Evolutionary conservation across 108 stramenopile species (phyloP), one percentile per base, ranked within the genome.

Genomic region (Nitzschia putrida): DNA sequence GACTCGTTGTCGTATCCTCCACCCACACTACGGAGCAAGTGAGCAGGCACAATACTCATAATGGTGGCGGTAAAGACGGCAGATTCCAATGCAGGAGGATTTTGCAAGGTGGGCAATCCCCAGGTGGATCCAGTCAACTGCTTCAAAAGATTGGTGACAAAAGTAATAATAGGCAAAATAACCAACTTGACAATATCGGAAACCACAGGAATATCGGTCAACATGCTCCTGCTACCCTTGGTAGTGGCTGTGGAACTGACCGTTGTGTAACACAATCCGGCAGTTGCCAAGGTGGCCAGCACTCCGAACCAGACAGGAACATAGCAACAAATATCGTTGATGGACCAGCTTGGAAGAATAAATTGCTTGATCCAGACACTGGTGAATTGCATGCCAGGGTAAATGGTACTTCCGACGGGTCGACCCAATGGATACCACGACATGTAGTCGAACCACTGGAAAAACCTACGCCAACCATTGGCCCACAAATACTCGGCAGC

Each of bases 1-100:
- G 90, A 66, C 73, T 99, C 98, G 66, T 99, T 98, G 84, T 99
- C 98, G 70, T 92, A 99, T 22, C 96, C 95, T 25, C 98, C 98
- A 14, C 96, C 98, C 5, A 99, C 63, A 58, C 68, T 71, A 20
- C 96, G 81, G 66, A 88, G 80, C 56, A 95, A 85, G 69, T 97
- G 93, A 23, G 93, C 90, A 6, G 96, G 96, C 10, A 97, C 79
- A 61, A 94, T 73, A 55, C 81, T 81, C 83, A 94, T 93, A 68
- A 95, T 86, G 37, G 73, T 72, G 22, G 91, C 88, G 7, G 88
- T 76, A 34, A 82, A 69, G 41, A 84, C 64, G 29, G 82, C 83
- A 0, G 83, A 83, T 53, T 81, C 80, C 20, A 85, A 25, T 18
- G 85, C 82, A 13, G 80, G 77, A 22, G 80, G 66, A 20, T 66